Evolutionary conservation across 2,329 filamentous ascomycete species (phyloP).

Genomic region (Gliomastix tumulicola): DNA sequence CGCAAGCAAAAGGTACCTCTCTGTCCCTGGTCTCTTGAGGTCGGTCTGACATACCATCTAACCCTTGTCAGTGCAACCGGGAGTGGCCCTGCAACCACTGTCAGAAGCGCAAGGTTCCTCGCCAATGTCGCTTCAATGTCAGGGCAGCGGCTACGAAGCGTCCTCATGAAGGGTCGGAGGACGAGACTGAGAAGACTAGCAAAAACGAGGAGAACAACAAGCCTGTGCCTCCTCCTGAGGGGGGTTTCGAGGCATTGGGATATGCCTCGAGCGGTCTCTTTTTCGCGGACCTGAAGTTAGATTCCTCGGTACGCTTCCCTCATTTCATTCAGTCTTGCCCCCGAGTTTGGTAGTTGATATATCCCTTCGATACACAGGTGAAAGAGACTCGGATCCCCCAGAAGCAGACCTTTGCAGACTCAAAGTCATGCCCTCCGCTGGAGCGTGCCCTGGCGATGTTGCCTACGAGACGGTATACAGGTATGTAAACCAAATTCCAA

Average conservation of each 20-base stretch:
- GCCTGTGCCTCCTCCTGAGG: too few relatives aligned
- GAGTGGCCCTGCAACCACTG: conserved; percentile 32
- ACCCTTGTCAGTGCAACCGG: conserved; percentile 23
- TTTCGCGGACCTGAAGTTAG: conserved; percentile 16
- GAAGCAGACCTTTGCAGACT: conserved; percentile 9
- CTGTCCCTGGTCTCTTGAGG: background rate
- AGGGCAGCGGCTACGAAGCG: conserved; percentile 8
- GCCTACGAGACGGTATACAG: conserved; percentile 23
- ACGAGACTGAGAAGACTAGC: conserved; percentile 1
- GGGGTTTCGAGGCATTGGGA: conserved; percentile 24
- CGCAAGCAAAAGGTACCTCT: conserved; percentile 28
- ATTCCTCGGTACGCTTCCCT: conserved; percentile 13
- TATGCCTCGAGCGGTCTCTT: conserved; percentile 24
- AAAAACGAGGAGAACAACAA: conserved; percentile 9
- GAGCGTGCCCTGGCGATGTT: conserved; percentile 21
- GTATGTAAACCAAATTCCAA: conserved; percentile 11
- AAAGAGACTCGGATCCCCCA: conserved; percentile 8
- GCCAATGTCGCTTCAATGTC: conserved; percentile 25
- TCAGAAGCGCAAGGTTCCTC: conserved; percentile 28
- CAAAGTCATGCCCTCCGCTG: conserved; percentile 17
- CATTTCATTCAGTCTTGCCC: background rate
- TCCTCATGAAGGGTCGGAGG: conserved; percentile 14
- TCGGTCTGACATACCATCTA: conserved; percentile 2
- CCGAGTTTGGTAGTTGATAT: background rate
- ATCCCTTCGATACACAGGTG: conserved; percentile 6